Evolutionary conservation across 2,329 filamentous ascomycete genomes (phyloP).

Genomic region (Stagonosporopsis vannaccii): DNA sequence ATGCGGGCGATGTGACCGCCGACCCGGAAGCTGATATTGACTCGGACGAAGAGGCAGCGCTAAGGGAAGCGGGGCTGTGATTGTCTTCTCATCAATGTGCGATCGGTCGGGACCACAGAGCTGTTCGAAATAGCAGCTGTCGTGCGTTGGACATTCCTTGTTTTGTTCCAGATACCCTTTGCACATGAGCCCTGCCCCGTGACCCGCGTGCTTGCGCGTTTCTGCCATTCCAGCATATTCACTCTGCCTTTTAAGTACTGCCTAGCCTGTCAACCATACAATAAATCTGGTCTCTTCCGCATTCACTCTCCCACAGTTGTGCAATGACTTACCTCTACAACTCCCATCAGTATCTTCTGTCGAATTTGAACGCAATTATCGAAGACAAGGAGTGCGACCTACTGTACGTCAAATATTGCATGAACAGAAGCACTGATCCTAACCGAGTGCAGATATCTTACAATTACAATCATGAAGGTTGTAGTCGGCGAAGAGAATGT

Average conservation of each 20-base stretch:
- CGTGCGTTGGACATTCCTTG: background rate
- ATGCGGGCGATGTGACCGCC: background rate
- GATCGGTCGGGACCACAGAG: background rate
- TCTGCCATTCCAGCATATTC: background rate
- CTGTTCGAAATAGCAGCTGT: too few relatives aligned
- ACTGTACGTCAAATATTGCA: too few relatives aligned
- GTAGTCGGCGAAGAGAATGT: background rate
- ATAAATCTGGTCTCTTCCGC: too few relatives aligned
- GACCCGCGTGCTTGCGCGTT: too few relatives aligned
- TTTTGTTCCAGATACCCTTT: background rate
- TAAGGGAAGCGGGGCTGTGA: slow-evolving; percentile 15
- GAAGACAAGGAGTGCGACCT: too few relatives aligned
- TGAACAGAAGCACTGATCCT: too few relatives aligned
- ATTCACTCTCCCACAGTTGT: background rate
- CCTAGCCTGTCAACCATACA: background rate
- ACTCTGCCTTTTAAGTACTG: background rate
- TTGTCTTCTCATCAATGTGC: background rate
- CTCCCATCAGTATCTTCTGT: too few relatives aligned
- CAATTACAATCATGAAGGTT: background rate
- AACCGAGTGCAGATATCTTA: too few relatives aligned
- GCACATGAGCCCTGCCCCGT: background rate
- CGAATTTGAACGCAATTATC: too few relatives aligned
- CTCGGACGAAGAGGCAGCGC: slow-evolving; percentile 17
- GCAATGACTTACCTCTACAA: background rate
- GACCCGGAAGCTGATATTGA: slow-evolving; percentile 17